Percentiles rank a stretch among this genome's conserved stretches.
phyloP scores from a whole-genome alignment of 2,329 filamentous ascomycete species.

The Pezicula radicicola region DNA sequence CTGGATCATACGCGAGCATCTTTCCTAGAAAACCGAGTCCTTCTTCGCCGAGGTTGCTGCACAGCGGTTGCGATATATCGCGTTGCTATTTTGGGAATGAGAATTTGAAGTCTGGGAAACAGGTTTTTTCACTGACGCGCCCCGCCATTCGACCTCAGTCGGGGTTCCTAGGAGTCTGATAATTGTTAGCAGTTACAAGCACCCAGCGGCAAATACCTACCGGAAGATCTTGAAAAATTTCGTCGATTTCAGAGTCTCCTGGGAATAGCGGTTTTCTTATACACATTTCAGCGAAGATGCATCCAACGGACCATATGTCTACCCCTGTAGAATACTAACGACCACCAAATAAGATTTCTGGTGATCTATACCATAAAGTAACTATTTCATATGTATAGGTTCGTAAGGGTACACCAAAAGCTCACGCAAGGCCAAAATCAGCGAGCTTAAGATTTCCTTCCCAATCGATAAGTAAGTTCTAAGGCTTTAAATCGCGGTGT shows the following conservation, averaged over 20 bases:
- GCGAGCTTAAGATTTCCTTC: slow-evolving; percentile 88
- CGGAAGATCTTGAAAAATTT: slow-evolving; percentile 95
- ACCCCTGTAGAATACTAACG: slow-evolving; percentile 92
- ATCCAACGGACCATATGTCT: slow-evolving; percentile 94
- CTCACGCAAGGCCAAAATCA: slow-evolving; percentile 85
- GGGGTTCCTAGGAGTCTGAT: slow-evolving; percentile 75
- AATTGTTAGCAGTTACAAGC: slow-evolving; percentile 17
- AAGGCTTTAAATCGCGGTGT: slow-evolving; percentile 85
- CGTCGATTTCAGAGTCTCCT: slow-evolving; percentile 88
- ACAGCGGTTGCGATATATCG: slow-evolving; percentile 63
- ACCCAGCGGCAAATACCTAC: slow-evolving; percentile 41
- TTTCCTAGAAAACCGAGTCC: slow-evolving; percentile 65
- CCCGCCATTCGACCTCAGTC: slow-evolving; percentile 79
- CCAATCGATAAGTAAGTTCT: slow-evolving; percentile 82
- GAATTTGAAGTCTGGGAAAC: slow-evolving; percentile 88
- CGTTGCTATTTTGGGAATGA: slow-evolving; percentile 90
- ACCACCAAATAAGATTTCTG: slow-evolving; percentile 86
- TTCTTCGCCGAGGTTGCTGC: slow-evolving; percentile 68
- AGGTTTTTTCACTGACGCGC: slow-evolving; percentile 64
- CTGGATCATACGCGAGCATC: slow-evolving; percentile 84
- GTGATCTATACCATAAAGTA: slow-evolving; percentile 88
- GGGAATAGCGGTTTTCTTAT: slow-evolving; percentile 91
- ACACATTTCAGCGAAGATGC: slow-evolving; percentile 96
- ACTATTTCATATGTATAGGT: slow-evolving; percentile 97
- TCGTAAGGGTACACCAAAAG: slow-evolving; percentile 85